These are phyloP conservation scores for Brassica rapa DNA, from an alignment of 345 rosid genomes.

Conservation along the genomic window DNA sequence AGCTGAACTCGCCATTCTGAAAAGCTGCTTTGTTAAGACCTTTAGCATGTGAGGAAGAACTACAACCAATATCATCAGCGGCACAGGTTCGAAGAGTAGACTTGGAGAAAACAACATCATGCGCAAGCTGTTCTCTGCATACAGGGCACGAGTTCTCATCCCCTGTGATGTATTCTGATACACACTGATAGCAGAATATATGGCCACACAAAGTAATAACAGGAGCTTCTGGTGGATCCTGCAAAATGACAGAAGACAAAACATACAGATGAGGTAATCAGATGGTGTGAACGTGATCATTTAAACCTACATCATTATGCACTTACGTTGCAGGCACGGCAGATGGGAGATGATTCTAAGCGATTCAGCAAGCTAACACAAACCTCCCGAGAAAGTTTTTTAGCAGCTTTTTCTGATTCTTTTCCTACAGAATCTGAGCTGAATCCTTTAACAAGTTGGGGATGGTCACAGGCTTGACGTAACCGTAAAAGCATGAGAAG, in stretches of 20 bases:
- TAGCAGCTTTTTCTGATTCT: constrained; percentile 66
- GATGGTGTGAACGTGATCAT: constrained; percentile 20
- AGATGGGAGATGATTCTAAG: constrained; percentile 63
- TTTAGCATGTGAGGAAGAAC: constrained; percentile 45
- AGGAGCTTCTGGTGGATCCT: constrained; percentile 95
- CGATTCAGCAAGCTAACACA: constrained; percentile 48
- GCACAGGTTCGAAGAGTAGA: constrained; percentile 61
- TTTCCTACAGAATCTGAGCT: constrained; percentile 64
- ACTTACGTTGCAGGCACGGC: constrained; percentile 73
- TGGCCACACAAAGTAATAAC: constrained; percentile 88
- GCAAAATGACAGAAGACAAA: constrained; percentile 40
- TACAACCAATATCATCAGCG: constrained; percentile 46
- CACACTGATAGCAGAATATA: constrained; percentile 89
- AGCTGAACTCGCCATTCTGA: constrained; percentile 54
- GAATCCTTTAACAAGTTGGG: constrained; percentile 68
- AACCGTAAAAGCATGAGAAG: constrained; percentile 96
- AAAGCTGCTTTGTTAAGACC: constrained; percentile 47
- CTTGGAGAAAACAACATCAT: constrained; percentile 77
- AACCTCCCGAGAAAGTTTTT: constrained; percentile 56
- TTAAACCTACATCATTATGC: constrained; percentile 2
- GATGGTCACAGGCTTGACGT: constrained; percentile 98
- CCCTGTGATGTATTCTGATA: constrained; percentile 70
- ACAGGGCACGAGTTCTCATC: constrained; percentile 77
- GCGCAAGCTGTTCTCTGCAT: constrained; percentile 72
- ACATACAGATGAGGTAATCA: constrained; percentile 7